Percentiles rank a stretch among this genome's conserved stretches.
Evolutionary conservation across 345 rosid species (phyloP).

Genomic region (Turnera subulata): DNA sequence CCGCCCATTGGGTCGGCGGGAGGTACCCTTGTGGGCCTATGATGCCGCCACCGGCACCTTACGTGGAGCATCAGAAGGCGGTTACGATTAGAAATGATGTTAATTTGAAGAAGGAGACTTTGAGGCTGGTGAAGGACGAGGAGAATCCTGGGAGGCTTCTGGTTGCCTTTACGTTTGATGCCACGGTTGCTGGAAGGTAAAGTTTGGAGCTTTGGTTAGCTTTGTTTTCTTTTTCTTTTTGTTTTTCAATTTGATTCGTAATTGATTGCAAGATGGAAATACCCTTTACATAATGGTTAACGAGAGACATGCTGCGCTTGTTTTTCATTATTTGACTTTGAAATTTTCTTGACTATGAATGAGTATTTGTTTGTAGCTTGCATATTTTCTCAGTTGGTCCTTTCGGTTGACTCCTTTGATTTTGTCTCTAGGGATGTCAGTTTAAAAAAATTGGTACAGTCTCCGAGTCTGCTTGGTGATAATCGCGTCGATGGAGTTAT

Average conservation of each 20-base stretch:
- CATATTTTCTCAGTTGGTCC: background rate
- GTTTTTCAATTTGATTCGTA: too few relatives aligned
- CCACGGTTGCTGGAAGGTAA: conserved; percentile 85
- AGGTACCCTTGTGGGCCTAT: conserved; percentile 31
- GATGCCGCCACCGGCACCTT: conserved; percentile 47
- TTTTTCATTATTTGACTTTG: background rate
- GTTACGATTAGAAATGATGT: conserved; percentile 78
- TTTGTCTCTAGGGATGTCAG: too few relatives aligned
- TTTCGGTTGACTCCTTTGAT: background rate
- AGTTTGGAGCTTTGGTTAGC: conserved; percentile 4
- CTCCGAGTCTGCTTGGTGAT: background rate
- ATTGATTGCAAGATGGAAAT: background rate
- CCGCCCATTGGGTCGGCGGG: conserved; percentile 23
- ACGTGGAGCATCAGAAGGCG: conserved; percentile 87
- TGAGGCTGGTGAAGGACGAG: conserved; percentile 63
- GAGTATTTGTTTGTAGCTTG: background rate
- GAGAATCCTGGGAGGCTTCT: conserved; percentile 61
- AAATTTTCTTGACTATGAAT: background rate
- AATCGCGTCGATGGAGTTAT: background rate
- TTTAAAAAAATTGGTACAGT: too few relatives aligned
- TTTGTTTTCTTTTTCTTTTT: background rate
- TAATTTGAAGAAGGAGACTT: conserved; percentile 81
- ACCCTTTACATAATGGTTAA: background rate
- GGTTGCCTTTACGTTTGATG: conserved; percentile 90
- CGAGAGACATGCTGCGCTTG: too few relatives aligned